These are phyloP conservation scores for Leucosporidium scottii DNA, from an alignment of 768 basidiomycete species.

Conservation along the genomic window DNA sequence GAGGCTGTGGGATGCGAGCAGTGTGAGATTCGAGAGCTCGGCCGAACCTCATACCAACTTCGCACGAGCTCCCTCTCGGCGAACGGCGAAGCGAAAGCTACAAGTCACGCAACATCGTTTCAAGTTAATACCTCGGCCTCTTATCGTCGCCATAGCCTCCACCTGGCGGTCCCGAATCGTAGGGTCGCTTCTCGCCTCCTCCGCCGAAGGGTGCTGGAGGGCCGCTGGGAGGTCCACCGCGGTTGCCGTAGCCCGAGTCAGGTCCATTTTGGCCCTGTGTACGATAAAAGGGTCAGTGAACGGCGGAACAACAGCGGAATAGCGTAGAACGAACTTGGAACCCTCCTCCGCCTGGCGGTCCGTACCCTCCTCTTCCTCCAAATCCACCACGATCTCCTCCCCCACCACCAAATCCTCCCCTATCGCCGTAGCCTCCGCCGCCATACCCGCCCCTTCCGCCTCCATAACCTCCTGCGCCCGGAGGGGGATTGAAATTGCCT, in stretches of 20 bases:
- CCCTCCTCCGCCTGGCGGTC: slow-evolving; percentile 41
- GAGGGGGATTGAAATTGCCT: slow-evolving; percentile 32
- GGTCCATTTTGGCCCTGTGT: neutral
- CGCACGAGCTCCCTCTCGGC: too few relatives aligned
- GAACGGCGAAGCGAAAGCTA: too few relatives aligned
- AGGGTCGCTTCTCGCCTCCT: neutral
- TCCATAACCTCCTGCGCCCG: too few relatives aligned
- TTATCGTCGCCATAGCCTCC: slow-evolving; percentile 28
- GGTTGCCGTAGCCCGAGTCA: neutral
- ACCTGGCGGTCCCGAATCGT: neutral
- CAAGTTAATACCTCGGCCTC: slow-evolving; percentile 23
- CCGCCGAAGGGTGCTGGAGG: neutral
- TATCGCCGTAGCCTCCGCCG: too few relatives aligned
- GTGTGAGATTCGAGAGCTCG: too few relatives aligned
- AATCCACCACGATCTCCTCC: slow-evolving; percentile 40
- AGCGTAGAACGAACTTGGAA: neutral
- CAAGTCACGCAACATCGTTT: too few relatives aligned
- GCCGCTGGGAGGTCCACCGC: neutral
- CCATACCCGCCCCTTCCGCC: too few relatives aligned
- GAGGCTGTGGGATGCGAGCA: too few relatives aligned
- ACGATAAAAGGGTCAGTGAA: too few relatives aligned
- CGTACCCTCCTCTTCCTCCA: slow-evolving; percentile 32
- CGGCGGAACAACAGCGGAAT: too few relatives aligned
- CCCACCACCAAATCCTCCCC: slow-evolving; percentile 35
- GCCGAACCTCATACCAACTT: too few relatives aligned